Evolutionary conservation across 768 basidiomycete genomes (phyloP).

Genomic region (Boletus speciosus): DNA sequence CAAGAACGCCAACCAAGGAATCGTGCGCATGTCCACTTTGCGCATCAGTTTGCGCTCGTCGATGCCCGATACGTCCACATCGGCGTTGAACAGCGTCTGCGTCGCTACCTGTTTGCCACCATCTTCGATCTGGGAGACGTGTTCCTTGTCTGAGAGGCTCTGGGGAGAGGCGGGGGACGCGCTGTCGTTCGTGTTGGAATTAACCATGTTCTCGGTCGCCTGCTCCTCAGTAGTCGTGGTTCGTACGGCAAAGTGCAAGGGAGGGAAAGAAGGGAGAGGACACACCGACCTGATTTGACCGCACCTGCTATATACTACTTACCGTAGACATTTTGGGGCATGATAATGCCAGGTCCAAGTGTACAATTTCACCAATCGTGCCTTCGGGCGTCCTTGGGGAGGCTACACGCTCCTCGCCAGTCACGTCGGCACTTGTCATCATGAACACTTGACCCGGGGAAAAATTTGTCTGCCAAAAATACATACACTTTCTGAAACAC

Average conservation of each 20-base stretch:
- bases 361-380: neutral
- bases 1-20: constrained; percentile 71
- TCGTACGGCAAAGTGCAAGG: neutral
- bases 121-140: neutral
- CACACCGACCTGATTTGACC: too few species aligned
- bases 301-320: neutral
- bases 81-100: constrained; percentile 33
- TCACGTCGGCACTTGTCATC: neutral
- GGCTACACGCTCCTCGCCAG: too few species aligned
- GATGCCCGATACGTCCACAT: constrained; percentile 55
- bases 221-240: neutral
- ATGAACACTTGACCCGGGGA: neutral
- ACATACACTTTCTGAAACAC: neutral
- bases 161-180: neutral
- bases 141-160: constrained; percentile 7
- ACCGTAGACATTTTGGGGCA: neutral
- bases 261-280: neutral
- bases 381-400: neutral
- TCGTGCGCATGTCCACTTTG: constrained; percentile 64
- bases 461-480: neutral
- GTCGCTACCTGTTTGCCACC: neutral
- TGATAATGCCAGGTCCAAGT: neutral
- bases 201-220: neutral
- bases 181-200: neutral
- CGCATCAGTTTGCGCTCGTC: constrained; percentile 68